Percentiles rank a stretch among this genome's conserved stretches.
Conservation (phyloP, 176 grass and related monocot genomes). For the Thinopyrum elongatum region DNA sequence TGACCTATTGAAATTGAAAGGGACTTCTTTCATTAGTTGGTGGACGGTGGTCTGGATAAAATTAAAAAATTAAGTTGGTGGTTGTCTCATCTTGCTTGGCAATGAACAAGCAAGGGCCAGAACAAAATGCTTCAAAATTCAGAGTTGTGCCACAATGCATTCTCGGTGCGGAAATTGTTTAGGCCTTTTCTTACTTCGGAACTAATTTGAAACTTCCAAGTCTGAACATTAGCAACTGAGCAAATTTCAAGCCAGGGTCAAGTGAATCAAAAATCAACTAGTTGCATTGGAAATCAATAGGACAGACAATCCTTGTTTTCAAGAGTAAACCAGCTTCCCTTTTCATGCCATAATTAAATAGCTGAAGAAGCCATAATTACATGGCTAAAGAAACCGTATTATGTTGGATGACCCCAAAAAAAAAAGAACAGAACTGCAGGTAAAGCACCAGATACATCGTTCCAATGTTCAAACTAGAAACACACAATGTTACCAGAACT, state of each 20-base stretch:
- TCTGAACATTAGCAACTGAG: background rate
- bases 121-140: background rate
- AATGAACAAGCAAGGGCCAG: conserved; percentile 7
- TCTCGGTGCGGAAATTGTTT: background rate
- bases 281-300: background rate
- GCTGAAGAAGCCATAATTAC: background rate
- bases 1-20: background rate
- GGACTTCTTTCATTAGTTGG: conserved; percentile 28
- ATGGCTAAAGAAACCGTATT: background rate
- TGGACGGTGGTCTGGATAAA: background rate
- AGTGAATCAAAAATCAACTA: background rate
- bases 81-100: background rate
- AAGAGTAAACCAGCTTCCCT: background rate
- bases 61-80: background rate
- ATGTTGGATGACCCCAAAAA: background rate
- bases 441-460: background rate
- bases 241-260: background rate
- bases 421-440: background rate
- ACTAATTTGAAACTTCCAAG: background rate
- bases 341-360: background rate
- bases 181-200: background rate
- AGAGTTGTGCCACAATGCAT: background rate
- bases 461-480: background rate
- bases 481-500: background rate
- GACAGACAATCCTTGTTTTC: background rate